Evolutionary conservation across 2,329 filamentous ascomycete species (phyloP).

Genomic region (Colletotrichum zoysiae): DNA sequence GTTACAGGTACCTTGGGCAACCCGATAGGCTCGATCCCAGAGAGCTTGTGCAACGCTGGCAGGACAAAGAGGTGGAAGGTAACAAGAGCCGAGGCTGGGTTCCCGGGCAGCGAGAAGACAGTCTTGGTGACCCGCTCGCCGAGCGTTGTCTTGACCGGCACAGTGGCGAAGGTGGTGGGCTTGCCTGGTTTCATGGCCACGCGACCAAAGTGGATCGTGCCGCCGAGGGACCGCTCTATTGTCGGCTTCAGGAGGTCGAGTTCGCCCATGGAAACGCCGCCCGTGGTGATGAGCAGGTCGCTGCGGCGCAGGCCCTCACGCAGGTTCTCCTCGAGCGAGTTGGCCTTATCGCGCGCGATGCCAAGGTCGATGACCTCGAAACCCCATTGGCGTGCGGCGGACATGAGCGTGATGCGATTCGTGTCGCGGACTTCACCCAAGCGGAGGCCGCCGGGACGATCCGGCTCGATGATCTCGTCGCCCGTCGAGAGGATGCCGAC

Average conservation of each 20-base stretch:
- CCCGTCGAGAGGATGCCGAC: conserved; percentile 93
- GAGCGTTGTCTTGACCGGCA: conserved; percentile 73
- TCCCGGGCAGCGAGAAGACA: conserved; percentile 92
- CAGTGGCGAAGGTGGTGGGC: conserved; percentile 94
- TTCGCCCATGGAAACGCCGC: conserved; percentile 98
- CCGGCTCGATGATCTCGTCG: conserved; percentile 89
- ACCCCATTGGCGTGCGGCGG: conserved; percentile 79
- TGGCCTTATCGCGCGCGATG: conserved; percentile 81
- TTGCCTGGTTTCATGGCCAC: conserved; percentile 99
- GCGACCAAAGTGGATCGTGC: conserved; percentile 95
- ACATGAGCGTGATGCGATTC: conserved; percentile 88
- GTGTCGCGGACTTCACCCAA: conserved; percentile 93
- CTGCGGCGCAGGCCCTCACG: conserved; percentile 79
- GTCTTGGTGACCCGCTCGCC: conserved; percentile 73
- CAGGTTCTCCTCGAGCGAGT: conserved; percentile 80
- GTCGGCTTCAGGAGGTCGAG: conserved; percentile 96
- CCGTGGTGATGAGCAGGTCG: conserved; percentile 90
- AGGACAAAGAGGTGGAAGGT: conserved; percentile 96
- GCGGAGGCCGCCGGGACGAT: conserved; percentile 70
- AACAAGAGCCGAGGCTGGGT: conserved; percentile 92
- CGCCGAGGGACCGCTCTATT: conserved; percentile 88
- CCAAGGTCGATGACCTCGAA: conserved; percentile 88
- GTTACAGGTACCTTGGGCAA: conserved; percentile 79
- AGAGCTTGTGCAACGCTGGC: conserved; percentile 82
- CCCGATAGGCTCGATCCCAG: conserved; percentile 76